Base-by-base conservation (phyloP, 257 asterid genomes). In the Rehmannia glutinosa region DNA sequence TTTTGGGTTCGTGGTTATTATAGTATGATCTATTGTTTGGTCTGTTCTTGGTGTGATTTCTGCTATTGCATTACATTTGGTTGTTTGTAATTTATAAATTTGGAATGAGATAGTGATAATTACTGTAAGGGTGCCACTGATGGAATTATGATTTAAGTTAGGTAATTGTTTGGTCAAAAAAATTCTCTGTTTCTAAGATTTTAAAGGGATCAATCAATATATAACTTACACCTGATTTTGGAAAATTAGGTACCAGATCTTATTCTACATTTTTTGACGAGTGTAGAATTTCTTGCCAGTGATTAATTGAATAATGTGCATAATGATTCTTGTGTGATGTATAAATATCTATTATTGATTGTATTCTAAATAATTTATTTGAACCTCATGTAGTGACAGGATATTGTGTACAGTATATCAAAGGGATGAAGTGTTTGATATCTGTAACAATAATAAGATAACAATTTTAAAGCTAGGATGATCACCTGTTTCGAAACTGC, bases 41-140 rank as follows among this genome's bases (percentile, higher is more conserved):
- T 67, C 6, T 7, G 47, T 47, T 58, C 15, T 47, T 73, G 63
- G 42, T 73, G 69, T 35, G 8, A 19, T 57, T 57, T 33, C 5
- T 73, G 36, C 41, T 16, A 57, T 32, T 33, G 52, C 55, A 45
- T 72, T 45, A 3, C 27, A 20, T 20, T 23, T 68, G 46, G 16
- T 61, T 62, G 41, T 19, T 52, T 60, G 82, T 72, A 68, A 5
- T 84, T 78, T 54, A 43, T 53, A 41, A 42, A 6, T 33, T 62
- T 10, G 60, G 19, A 33, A 32, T 49, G 30, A 30, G 64, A 28
- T 25, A 55, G 66, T 39, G 46, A 12, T 6, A n/a, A n/a, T n/a
- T n/a, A n/a, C n/a, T n/a, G n/a, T n/a, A 28, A 24, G 19, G 3
- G 51, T 16, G 7, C 7, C 23, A n/a, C 50, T 16, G 1, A 35